Conservation (phyloP, 78 protist species). For the Dictyostelium intermedium region DNA sequence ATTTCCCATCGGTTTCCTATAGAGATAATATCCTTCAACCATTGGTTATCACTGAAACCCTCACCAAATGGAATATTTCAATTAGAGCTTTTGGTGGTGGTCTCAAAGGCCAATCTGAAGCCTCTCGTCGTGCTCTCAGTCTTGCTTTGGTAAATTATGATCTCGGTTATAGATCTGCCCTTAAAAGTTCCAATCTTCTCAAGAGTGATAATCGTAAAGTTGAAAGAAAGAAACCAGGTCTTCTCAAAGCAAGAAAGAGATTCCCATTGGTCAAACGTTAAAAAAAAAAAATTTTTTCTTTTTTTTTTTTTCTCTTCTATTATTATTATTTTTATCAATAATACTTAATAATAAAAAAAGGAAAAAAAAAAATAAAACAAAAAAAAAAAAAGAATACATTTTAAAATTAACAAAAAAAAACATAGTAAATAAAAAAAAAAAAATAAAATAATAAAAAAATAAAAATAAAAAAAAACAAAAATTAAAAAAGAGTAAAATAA, state of each 20-base stretch:
- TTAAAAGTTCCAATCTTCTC: constrained; percentile 49
- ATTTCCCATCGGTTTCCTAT: constrained; percentile 38
- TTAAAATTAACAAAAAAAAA: too few relatives aligned
- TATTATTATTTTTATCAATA: neutral
- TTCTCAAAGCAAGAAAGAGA: constrained; percentile 81
- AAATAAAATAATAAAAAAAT: too few relatives aligned
- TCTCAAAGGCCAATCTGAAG: constrained; percentile 81
- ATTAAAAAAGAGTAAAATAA: too few relatives aligned
- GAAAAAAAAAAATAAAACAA: too few relatives aligned
- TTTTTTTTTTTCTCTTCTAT: neutral
- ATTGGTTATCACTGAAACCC: constrained; percentile 69
- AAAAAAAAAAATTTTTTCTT: neutral
- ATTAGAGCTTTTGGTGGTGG: constrained; percentile 68
- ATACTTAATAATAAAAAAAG: too few relatives aligned
- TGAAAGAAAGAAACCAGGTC: constrained; percentile 88
- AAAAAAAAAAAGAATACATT: too few relatives aligned
- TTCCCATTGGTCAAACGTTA: constrained; percentile 86
- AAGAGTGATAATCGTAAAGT: constrained; percentile 76
- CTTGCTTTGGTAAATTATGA: constrained; percentile 62
- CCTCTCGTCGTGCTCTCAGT: constrained; percentile 76
- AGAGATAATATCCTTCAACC: constrained; percentile 54
- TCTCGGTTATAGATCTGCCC: constrained; percentile 25
- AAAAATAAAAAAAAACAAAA: too few relatives aligned
- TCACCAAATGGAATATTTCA: constrained; percentile 38
- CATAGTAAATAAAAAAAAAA: too few relatives aligned